A percentile compares a stretch with the other conserved stretches of the same genome.
Evolutionary conservation across 2,329 filamentous ascomycete genomes (phyloP).

Genomic region (Aspergillus cejpii): DNA sequence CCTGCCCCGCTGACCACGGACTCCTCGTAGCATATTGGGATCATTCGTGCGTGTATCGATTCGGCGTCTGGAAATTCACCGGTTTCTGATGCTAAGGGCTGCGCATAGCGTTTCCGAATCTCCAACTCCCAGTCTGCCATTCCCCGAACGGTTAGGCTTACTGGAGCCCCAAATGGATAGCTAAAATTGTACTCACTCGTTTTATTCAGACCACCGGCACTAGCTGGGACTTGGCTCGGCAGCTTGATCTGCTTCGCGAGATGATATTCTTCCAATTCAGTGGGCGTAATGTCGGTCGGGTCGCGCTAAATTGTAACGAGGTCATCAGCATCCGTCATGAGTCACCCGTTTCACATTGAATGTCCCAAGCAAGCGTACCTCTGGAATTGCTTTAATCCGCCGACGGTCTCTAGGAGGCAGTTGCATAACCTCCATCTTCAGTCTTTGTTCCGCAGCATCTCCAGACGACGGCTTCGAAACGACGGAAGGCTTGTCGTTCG

Average conservation of each 20-base stretch:
- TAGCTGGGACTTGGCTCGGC: slow-evolving; percentile 58
- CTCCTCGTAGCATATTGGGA: slow-evolving; percentile 61
- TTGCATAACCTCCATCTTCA: slow-evolving; percentile 60
- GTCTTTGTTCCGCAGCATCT: slow-evolving; percentile 56
- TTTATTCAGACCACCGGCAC: slow-evolving; percentile 70
- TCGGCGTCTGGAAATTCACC: slow-evolving; percentile 56
- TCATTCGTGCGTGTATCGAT: slow-evolving; percentile 54
- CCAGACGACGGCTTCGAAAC: slow-evolving; percentile 48
- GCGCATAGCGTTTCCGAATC: slow-evolving; percentile 58
- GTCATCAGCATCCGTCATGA: slow-evolving; percentile 6
- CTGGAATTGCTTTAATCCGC: slow-evolving; percentile 50
- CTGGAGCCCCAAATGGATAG: not conserved
- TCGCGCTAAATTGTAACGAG: slow-evolving; percentile 29
- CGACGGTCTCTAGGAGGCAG: slow-evolving; percentile 54
- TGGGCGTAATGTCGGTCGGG: slow-evolving; percentile 25
- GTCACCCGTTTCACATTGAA: not conserved
- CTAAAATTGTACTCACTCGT: slow-evolving; percentile 52
- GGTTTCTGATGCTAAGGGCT: slow-evolving; percentile 55
- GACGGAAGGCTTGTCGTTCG: slow-evolving; percentile 49
- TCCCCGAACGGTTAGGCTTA: slow-evolving; percentile 14
- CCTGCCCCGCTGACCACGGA: slow-evolving; percentile 51
- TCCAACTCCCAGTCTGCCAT: slow-evolving; percentile 55
- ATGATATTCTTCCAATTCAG: slow-evolving; percentile 41
- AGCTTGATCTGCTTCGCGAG: slow-evolving; percentile 45
- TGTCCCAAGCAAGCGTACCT: slow-evolving; percentile 34